Conservation (phyloP, 2,329 filamentous ascomycete species). For the Fusarium clavum region DNA sequence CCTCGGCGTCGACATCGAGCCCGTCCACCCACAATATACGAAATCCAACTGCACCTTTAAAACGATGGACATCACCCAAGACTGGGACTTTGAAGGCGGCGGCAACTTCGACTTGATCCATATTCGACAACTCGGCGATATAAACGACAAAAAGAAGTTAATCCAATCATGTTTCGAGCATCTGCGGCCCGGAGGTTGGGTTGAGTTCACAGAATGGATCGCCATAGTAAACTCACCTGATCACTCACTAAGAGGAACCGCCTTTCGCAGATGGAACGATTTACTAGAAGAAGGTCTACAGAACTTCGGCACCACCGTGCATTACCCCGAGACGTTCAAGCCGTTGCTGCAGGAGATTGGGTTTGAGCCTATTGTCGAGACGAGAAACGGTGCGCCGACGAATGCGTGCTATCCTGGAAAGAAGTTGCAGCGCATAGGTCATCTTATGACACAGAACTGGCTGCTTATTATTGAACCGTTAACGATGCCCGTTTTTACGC, state of each 20-base stretch:
- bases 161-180: constrained; percentile 35
- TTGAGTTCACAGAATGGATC: constrained; percentile 44
- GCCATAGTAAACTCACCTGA: constrained; percentile 40
- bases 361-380: constrained; percentile 39
- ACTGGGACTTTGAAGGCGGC: constrained; percentile 33
- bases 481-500: constrained; percentile 39
- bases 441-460: constrained; percentile 43
- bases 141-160: constrained; percentile 29
- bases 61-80: constrained; percentile 35
- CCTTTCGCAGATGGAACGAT: constrained; percentile 39
- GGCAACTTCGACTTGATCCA: constrained; percentile 38
- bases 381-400: constrained; percentile 39
- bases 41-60: constrained; percentile 36
- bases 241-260: constrained; percentile 37
- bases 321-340: constrained; percentile 33
- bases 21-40: constrained; percentile 28
- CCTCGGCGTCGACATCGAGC: constrained; percentile 39
- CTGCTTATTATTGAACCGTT: constrained; percentile 38
- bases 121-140: constrained; percentile 35
- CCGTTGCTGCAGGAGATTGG: constrained; percentile 29
- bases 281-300: constrained; percentile 37
- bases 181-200: constrained; percentile 42
- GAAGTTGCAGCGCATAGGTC: constrained; percentile 39
- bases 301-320: constrained; percentile 30
- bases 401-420: constrained; percentile 44